Percentiles rank a stretch among this genome's conserved stretches.
Conservation (phyloP, 768 basidiomycete species). For the Rubroboletus satanas region DNA sequence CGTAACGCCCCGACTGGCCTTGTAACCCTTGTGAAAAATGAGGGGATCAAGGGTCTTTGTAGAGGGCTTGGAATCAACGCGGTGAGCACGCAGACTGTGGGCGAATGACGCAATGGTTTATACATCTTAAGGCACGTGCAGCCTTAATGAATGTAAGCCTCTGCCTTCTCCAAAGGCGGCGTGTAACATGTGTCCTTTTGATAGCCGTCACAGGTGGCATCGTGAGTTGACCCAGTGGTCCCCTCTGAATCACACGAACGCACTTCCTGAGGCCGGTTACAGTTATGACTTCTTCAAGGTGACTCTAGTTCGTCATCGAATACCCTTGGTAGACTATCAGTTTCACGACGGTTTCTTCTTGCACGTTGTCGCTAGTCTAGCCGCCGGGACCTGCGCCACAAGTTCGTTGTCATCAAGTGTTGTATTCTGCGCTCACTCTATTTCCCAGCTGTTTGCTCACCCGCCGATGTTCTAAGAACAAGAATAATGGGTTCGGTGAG, state of each 20-base stretch:
- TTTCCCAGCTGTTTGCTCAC: constrained; percentile 65
- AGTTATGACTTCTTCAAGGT: constrained; percentile 80
- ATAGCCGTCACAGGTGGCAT: constrained; percentile 78
- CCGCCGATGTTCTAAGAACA: constrained; percentile 72
- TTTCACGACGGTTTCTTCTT: constrained; percentile 62
- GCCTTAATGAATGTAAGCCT: constrained; percentile 68
- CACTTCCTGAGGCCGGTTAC: constrained; percentile 5
- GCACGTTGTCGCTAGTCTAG: constrained; percentile 63
- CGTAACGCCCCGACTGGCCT: constrained; percentile 75
- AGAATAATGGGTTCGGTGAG: constrained; percentile 74
- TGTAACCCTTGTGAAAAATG: constrained; percentile 57
- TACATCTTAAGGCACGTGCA: constrained; percentile 47
- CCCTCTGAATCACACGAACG: background rate
- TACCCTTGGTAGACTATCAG: constrained; percentile 57
- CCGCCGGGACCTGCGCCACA: constrained; percentile 74
- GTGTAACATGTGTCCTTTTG: constrained; percentile 4
- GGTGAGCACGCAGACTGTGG: constrained; percentile 37
- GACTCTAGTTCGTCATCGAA: constrained; percentile 45
- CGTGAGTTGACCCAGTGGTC: constrained; percentile 46
- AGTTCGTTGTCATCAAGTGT: constrained; percentile 43
- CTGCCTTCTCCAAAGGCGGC: background rate
- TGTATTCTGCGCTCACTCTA: constrained; percentile 2
- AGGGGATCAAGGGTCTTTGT: constrained; percentile 64
- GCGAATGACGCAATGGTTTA: background rate
- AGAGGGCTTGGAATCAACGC: constrained; percentile 79